Evolutionary conservation across 1,284 basidiomycete species (phyloP), one percentile per base, ranked within the genome.

Genomic region (Irpex sp.): DNA sequence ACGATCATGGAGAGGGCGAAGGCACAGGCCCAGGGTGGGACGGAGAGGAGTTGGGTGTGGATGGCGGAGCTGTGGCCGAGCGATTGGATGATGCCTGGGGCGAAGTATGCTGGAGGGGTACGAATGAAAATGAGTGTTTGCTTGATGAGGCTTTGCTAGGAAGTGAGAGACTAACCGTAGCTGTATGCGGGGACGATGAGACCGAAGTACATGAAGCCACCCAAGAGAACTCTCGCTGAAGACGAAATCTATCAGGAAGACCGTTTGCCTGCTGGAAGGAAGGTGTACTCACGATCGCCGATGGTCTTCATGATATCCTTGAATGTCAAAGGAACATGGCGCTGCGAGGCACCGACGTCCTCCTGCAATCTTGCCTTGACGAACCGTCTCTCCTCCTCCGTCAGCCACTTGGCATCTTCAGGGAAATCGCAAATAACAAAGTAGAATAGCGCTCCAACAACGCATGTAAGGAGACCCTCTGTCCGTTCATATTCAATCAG

Each of bases 21-120:
- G 48, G 71, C 67, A 56, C 66, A 68, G 3, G 68, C 72, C 64
- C 78, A 82, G 21, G 80, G 79, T 17, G 82, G 82, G 6, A 84
- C 81, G 1, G 81, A 80, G 69, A 79, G 77, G 4, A 85, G 76
- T 67, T 84, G 82, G 0, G 80, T 79, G 15, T 70, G 68, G 15
- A 81, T 76, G 57, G 69, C 68, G n/a, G 73, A 26, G 26, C 26
- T 73, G 70, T 81, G 78, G 3, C 81, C 82, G n/a, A 82, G 71
- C 4, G 67, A 72, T 60, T 73, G 70, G 61, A 75, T 70, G 63
- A 74, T 75, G 34, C 72, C 71, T 17, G 73, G 73, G 5, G 73
- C 64, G 62, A 72, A 72, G 62, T 72, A 72, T 0, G 68, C 70
- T 71, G 37, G 48, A 21, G n/a, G n/a, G n/a, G n/a, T n/a, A n/a